Evolutionary conservation across 2,329 filamentous ascomycete genomes (phyloP).

Genomic region (Aspergillus sp.): DNA sequence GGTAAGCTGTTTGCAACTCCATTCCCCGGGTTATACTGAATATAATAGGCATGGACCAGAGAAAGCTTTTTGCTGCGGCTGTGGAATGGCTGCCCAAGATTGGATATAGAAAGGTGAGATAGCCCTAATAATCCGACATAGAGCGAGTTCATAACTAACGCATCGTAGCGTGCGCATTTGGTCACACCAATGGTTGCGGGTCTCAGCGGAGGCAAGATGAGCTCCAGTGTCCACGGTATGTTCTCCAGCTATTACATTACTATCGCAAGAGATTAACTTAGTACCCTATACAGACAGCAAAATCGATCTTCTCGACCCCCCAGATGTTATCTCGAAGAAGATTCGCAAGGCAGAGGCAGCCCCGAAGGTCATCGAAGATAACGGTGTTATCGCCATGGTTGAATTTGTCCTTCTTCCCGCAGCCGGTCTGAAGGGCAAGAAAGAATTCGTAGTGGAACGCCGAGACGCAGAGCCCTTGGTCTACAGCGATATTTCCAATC

Average conservation of each 20-base stretch:
- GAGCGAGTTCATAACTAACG: conserved; percentile 14
- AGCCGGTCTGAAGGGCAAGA: conserved; percentile 41
- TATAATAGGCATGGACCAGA: conserved; percentile 35
- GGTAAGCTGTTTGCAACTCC: conserved; percentile 43
- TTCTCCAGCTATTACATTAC: background rate
- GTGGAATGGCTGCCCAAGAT: conserved; percentile 82
- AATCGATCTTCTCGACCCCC: conserved; percentile 79
- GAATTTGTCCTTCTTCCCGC: conserved; percentile 84
- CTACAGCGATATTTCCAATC: conserved; percentile 72
- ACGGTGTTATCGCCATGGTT: conserved; percentile 82
- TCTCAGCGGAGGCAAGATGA: conserved; percentile 82
- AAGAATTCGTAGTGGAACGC: conserved; percentile 65
- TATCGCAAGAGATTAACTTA: background rate
- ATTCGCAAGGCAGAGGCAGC: conserved; percentile 79
- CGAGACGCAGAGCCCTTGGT: conserved; percentile 70
- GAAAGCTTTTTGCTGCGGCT: conserved; percentile 53
- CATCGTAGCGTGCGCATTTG: conserved; percentile 60
- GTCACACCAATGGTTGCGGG: conserved; percentile 91
- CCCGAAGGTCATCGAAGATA: conserved; percentile 75
- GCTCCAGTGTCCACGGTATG: conserved; percentile 59
- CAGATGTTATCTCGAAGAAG: conserved; percentile 77
- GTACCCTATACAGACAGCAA: conserved; percentile 51
- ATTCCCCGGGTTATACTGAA: background rate
- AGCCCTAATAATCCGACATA: background rate
- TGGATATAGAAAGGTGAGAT: conserved; percentile 68